These are phyloP conservation scores for Tulasnella sp. DNA, from an alignment of 768 basidiomycete species.

Conservation along the genomic window DNA sequence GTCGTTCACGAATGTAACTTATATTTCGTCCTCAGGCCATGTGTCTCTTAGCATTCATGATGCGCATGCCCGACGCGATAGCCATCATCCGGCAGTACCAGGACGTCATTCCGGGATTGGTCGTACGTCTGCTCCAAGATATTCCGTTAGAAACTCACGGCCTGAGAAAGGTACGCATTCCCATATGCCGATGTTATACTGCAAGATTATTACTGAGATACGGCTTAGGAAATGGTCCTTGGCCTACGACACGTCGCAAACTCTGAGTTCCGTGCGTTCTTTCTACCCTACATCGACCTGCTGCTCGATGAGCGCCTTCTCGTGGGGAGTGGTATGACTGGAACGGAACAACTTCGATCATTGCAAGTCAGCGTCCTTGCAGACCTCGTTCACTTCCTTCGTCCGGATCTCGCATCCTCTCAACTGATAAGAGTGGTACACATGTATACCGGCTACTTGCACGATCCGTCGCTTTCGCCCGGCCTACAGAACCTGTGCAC, in stretches of 20 bases:
- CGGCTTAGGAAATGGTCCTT: slow-evolving; percentile 71
- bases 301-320: slow-evolving; percentile 85
- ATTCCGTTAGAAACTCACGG: slow-evolving; percentile 78
- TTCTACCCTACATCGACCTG: slow-evolving; percentile 77
- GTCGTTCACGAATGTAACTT: background rate
- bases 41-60: slow-evolving; percentile 83
- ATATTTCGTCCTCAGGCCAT: slow-evolving; percentile 53
- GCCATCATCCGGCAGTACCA: slow-evolving; percentile 61
- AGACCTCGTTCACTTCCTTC: slow-evolving; percentile 87
- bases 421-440: slow-evolving; percentile 73
- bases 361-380: slow-evolving; percentile 80
- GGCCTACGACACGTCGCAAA: slow-evolving; percentile 84
- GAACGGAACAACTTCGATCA: slow-evolving; percentile 73
- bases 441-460: slow-evolving; percentile 78
- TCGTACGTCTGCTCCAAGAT: slow-evolving; percentile 84
- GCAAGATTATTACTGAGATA: background rate
- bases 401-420: slow-evolving; percentile 61
- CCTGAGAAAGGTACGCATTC: slow-evolving; percentile 55
- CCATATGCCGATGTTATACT: background rate
- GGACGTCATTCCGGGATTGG: slow-evolving; percentile 67
- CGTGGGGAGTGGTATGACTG: slow-evolving; percentile 72
- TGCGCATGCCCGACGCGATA: slow-evolving; percentile 41
- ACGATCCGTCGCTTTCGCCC: slow-evolving; percentile 72
- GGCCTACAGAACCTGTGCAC: slow-evolving; percentile 82
- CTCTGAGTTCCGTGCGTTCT: slow-evolving; percentile 63